Percentiles rank a stretch among this genome's conserved stretches.
Evolutionary conservation across 441 rosid genomes (phyloP).

Genomic region (Jatropha multifida): DNA sequence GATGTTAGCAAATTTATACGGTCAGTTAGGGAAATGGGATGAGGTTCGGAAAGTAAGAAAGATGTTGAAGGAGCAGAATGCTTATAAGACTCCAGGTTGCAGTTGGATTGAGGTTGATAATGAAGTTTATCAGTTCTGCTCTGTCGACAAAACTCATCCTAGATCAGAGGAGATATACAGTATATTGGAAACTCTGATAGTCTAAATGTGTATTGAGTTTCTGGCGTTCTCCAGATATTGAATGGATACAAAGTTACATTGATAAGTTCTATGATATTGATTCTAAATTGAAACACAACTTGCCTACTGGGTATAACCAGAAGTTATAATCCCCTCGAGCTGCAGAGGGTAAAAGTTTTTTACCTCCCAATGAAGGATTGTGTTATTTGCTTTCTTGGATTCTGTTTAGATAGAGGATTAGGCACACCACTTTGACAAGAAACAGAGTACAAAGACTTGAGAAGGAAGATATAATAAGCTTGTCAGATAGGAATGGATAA

Average conservation of each 20-base stretch:
- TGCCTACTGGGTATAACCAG: too few species aligned
- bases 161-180: constrained; percentile 50
- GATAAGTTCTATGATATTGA: too few species aligned
- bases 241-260: background rate
- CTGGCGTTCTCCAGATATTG: constrained; percentile 1
- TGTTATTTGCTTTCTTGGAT: too few species aligned
- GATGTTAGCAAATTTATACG: constrained; percentile 78
- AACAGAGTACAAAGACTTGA: too few species aligned
- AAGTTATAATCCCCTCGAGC: too few species aligned
- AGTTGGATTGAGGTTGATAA: constrained; percentile 83
- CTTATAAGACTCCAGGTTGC: constrained; percentile 77
- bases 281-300: too few species aligned
- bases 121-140: constrained; percentile 63
- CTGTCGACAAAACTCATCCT: constrained; percentile 60
- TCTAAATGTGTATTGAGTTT: constrained; percentile 14
- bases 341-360: too few species aligned
- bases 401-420: too few species aligned
- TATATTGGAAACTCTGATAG: constrained; percentile 42
- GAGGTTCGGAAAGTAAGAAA: constrained; percentile 62
- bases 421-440: too few species aligned
- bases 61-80: constrained; percentile 52
- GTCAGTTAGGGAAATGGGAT: constrained; percentile 73
- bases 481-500: too few species aligned
- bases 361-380: too few species aligned
- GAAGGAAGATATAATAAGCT: too few species aligned